phyloP scores from a whole-genome alignment of 805 yeast genomes.

The Ogataea trehaloabstinens region DNA sequence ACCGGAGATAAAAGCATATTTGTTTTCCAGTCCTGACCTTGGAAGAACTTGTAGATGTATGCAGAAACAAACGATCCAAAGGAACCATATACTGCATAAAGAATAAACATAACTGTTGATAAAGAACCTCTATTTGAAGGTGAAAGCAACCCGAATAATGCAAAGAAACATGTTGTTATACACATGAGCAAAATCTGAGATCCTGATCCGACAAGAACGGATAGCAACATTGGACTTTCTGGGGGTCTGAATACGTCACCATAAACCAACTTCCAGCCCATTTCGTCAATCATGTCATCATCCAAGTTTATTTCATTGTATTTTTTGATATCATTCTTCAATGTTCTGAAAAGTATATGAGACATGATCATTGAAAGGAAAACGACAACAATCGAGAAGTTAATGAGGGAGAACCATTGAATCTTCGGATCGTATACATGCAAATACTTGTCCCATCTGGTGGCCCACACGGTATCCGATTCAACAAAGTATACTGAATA shows the following conservation, averaged over 20 bases:
- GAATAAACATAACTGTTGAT: conserved; percentile 82
- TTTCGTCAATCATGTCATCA: conserved; percentile 84
- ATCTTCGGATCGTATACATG: conserved; percentile 89
- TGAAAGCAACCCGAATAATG: conserved; percentile 83
- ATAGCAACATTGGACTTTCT: conserved; percentile 60
- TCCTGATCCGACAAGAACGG: conserved; percentile 87
- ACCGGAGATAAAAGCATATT: conserved; percentile 82
- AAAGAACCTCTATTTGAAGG: conserved; percentile 95
- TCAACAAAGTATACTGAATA: conserved; percentile 75
- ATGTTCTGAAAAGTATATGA: conserved; percentile 73
- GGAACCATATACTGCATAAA: conserved; percentile 77
- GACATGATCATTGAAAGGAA: conserved; percentile 75
- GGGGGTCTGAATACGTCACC: conserved; percentile 96
- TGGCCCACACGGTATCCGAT: conserved; percentile 87
- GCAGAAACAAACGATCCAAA: conserved; percentile 89
- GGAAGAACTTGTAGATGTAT: conserved; percentile 79
- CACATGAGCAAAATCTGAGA: conserved; percentile 78
- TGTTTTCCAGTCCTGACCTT: conserved; percentile 87
- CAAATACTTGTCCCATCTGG: conserved; percentile 96
- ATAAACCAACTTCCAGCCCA: conserved; percentile 95
- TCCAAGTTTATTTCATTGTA: conserved; percentile 89
- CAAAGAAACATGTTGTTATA: conserved; percentile 69
- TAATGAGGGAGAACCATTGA: conserved; percentile 92
- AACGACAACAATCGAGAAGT: conserved; percentile 78
- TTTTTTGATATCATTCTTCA: conserved; percentile 79